Percentiles rank a stretch among this genome's conserved stretches.
Conservation (phyloP, 164 flowering plant genomes). For the Kalanchoe fedtschenkoi region DNA sequence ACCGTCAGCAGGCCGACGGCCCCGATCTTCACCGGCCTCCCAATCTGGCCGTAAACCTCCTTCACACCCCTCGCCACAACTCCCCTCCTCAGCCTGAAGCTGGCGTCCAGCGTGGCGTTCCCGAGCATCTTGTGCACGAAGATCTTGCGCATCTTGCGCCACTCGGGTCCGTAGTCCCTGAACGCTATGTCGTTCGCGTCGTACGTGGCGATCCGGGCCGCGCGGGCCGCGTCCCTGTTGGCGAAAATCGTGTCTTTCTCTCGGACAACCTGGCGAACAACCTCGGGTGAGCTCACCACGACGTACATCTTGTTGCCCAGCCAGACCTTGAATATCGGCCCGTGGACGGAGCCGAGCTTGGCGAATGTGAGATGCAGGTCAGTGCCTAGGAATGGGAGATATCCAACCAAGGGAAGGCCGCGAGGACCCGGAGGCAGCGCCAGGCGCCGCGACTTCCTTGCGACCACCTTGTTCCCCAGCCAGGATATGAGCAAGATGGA, state of each 20-base stretch:
- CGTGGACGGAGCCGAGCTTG: conserved; percentile 20
- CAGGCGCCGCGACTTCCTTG: not conserved
- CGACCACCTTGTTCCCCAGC: not conserved
- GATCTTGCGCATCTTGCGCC: too few species aligned
- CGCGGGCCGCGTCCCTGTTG: conserved; percentile 32
- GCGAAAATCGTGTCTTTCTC: conserved; percentile 39
- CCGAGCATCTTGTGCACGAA: too few species aligned
- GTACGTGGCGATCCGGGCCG: conserved; percentile 14
- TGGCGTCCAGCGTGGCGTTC: too few species aligned
- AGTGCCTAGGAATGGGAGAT: conserved; percentile 33
- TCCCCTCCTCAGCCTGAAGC: too few species aligned
- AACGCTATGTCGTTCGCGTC: conserved; percentile 19
- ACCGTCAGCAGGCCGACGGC: not conserved
- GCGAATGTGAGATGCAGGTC: conserved; percentile 32
- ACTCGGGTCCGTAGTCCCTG: too few species aligned
- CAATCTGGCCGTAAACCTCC: too few species aligned
- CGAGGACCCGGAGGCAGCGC: conserved; percentile 43
- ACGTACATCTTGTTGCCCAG: conserved; percentile 30
- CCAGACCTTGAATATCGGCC: conserved; percentile 29
- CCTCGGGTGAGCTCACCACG: conserved; percentile 29
- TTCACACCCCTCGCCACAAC: too few species aligned
- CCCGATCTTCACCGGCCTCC: too few species aligned
- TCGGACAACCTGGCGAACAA: conserved; percentile 28
- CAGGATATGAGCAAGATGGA: not conserved
- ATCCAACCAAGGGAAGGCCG: conserved; percentile 39